phyloP scores from a whole-genome alignment of 1,284 basidiomycete species.

The Microbotryum silenes-acaulis region DNA sequence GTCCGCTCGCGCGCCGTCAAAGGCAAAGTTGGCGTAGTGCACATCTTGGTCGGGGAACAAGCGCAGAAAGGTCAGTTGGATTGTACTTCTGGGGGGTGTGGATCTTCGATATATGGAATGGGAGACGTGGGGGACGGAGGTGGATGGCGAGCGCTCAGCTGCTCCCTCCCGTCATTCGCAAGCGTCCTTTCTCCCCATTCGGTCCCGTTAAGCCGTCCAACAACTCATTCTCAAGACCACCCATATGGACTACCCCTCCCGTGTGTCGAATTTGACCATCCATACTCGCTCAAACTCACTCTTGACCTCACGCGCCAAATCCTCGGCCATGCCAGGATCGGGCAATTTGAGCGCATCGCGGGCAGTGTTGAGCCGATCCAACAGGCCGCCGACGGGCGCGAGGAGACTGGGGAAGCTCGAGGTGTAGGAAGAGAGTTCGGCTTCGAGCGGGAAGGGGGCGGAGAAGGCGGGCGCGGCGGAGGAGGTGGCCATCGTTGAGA shows the following conservation, averaged over 20 bases:
- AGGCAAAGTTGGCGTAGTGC: slow-evolving; percentile 87
- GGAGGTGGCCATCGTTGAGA: slow-evolving; percentile 1
- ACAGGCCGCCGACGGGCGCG: slow-evolving; percentile 11
- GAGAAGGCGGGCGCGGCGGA: background rate
- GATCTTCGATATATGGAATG: no score
- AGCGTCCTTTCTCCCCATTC: no score
- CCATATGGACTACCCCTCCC: no score
- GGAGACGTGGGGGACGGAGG: no score
- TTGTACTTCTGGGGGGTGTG: background rate
- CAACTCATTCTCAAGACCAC: no score
- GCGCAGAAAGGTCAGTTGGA: slow-evolving; percentile 7
- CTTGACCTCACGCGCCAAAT: slow-evolving; percentile 66
- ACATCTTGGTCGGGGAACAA: slow-evolving; percentile 56
- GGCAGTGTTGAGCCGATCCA: slow-evolving; percentile 19
- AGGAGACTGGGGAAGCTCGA: slow-evolving; percentile 20
- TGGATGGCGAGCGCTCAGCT: no score
- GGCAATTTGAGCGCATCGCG: slow-evolving; percentile 55
- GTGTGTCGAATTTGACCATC: background rate
- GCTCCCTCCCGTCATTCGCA: no score
- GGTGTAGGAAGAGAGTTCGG: slow-evolving; percentile 12
- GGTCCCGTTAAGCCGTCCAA: no score
- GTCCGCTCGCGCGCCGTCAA: slow-evolving; percentile 94
- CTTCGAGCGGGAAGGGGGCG: background rate
- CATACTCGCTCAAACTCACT: slow-evolving; percentile 18
- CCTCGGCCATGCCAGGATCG: slow-evolving; percentile 83